phyloP scores from a whole-genome alignment of 2,329 filamentous ascomycete species.

The Epichloe baconii region DNA sequence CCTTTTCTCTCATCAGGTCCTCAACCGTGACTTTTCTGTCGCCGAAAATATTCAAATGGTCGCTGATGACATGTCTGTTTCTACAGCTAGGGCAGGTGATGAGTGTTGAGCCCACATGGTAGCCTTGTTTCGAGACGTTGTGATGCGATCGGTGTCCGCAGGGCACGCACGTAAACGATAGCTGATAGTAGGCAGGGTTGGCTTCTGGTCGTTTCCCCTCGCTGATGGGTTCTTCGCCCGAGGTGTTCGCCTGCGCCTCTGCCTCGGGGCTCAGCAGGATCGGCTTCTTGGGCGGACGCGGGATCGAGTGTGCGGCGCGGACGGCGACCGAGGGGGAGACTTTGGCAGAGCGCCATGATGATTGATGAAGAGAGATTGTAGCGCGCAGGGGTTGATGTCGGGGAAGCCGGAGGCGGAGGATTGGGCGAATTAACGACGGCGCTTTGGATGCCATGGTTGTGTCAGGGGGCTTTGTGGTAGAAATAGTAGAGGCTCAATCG shows the following conservation, averaged over 20 bases:
- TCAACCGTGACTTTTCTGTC: slow-evolving; percentile 59
- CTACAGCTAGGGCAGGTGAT: slow-evolving; percentile 80
- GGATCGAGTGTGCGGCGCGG: slow-evolving; percentile 24
- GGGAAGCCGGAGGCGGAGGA: slow-evolving; percentile 11
- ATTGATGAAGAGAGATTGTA: slow-evolving; percentile 7
- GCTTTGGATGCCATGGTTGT: slow-evolving; percentile 18
- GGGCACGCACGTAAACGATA: slow-evolving; percentile 87
- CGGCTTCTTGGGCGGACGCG: slow-evolving; percentile 13
- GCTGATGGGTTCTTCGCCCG: slow-evolving; percentile 12
- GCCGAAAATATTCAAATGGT: slow-evolving; percentile 72
- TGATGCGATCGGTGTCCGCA: slow-evolving; percentile 74
- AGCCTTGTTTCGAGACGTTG: slow-evolving; percentile 82
- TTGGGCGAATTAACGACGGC: slow-evolving; percentile 7
- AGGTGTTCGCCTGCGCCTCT: slow-evolving; percentile 5
- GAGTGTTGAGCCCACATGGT: slow-evolving; percentile 79
- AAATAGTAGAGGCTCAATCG: too few species aligned
- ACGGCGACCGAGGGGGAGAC: slow-evolving; percentile 7
- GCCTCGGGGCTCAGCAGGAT: slow-evolving; percentile 3
- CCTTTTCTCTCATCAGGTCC: slow-evolving; percentile 64
- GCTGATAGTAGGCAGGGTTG: slow-evolving; percentile 59
- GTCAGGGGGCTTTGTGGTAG: too few species aligned
- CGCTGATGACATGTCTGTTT: slow-evolving; percentile 81
- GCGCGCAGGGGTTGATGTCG: slow-evolving; percentile 8
- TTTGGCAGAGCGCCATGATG: background rate
- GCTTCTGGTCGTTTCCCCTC: slow-evolving; percentile 15